Percentiles rank a stretch among this genome's conserved stretches.
These are phyloP conservation scores for Paramarasmius palmivorus DNA, from an alignment of 1,284 basidiomycete species.

Conservation along the genomic window DNA sequence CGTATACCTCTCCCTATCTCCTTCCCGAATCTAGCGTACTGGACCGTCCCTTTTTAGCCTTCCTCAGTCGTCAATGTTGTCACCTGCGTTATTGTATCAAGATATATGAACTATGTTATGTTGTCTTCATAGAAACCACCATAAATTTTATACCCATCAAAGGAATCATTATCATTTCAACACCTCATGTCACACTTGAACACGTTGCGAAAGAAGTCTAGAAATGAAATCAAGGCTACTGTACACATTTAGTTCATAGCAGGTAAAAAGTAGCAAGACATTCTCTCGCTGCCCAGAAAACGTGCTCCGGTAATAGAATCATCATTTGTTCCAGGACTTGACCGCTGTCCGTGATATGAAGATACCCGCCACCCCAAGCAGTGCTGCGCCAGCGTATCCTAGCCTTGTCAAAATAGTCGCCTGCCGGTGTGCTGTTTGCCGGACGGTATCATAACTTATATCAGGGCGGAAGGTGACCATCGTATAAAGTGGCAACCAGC, in stretches of 20 bases:
- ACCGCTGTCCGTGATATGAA: conserved; percentile 33
- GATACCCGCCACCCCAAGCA: conserved; percentile 43
- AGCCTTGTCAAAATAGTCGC: conserved; percentile 44
- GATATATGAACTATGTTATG: conserved; percentile 4
- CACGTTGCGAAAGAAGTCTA: not conserved
- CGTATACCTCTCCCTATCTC: conserved; percentile 9
- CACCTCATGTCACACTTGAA: not conserved
- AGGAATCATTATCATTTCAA: not conserved
- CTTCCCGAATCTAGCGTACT: not conserved
- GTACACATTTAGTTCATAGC: too few species aligned
- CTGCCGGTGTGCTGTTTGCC: conserved; percentile 64
- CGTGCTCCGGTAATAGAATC: not conserved
- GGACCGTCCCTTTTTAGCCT: conserved; percentile 1
- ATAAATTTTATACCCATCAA: not conserved
- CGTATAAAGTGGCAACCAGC: conserved; percentile 93
- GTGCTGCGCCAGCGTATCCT: conserved; percentile 45
- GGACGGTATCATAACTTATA: conserved; percentile 81
- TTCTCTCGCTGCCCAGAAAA: not conserved
- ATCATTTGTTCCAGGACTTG: conserved; percentile 9
- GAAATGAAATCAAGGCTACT: too few species aligned
- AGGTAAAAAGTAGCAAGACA: too few species aligned
- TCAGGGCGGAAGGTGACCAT: conserved; percentile 98
- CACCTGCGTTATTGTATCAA: not conserved
- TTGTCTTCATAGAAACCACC: conserved; percentile 9
- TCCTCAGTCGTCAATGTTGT: conserved; percentile 1